Evolutionary conservation across 2,329 filamentous ascomycete species (phyloP), one percentile per base, ranked within the genome.

Genomic region (Fusarium circinatum): DNA sequence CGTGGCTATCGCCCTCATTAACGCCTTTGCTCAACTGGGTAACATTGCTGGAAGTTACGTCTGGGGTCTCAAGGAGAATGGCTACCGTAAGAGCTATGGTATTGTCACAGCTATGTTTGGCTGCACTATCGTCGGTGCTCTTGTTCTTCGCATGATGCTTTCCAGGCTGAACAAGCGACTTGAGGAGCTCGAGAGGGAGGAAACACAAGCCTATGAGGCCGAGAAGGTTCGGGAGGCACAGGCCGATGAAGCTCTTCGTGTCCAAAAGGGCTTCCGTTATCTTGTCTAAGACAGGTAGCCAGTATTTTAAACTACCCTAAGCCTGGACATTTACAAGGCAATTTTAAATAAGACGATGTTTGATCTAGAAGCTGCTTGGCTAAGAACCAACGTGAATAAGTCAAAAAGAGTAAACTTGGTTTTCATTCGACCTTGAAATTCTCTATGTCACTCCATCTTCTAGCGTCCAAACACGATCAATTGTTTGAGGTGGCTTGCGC

Each of bases 31-130:
- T 45, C 88, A 89, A 81, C 82, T 90, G 6, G 88, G 88, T 52
- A 90, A 89, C 76, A 85, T 89, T 1, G 89, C 89, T 0, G 90
- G 90, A 5, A 88, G 86, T 0, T 92, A 92, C 75, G 89, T 92
- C 5, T 92, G 90, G 90, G 82, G 85, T 59, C 83, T 92, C 65
- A 82, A 84, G 34, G 89, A 86, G 1, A 86, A 91, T 68, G 90
- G 90, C 0, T 92, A 86, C 82, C 86, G 90, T 69, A 87, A 89
- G 82, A 91, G 89, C 68, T 92, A 92, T 73, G 90, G 89, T 8
- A 90, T 92, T 63, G 90, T 91, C 8, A 86, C 87, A 14, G 84
- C 88, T 75, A 92, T 92, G 90, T 91, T 91, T 75, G 89, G 88
- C 5, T 74, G 89, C 48, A 89, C 90, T 0, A 86, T 90, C 38